Evolutionary conservation across 192 early-diverging fungal genomes (phyloP).

Genomic region (Dimargaris cristalligena): DNA sequence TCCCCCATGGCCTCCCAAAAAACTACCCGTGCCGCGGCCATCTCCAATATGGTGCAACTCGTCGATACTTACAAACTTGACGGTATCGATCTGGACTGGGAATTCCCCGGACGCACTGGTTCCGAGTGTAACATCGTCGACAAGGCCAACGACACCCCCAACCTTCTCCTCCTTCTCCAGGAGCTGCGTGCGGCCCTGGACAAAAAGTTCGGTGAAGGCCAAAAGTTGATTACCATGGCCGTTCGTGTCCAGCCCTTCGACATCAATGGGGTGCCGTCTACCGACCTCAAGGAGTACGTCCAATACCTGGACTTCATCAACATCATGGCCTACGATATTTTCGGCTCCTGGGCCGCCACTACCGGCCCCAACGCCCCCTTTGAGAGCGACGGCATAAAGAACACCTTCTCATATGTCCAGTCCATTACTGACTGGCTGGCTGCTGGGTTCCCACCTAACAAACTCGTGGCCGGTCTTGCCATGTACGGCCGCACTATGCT

Average conservation of each 20-base stretch:
- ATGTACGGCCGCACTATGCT: slow-evolving; percentile 44
- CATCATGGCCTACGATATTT: slow-evolving; percentile 51
- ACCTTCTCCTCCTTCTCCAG: slow-evolving; percentile 38
- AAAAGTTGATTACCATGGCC: slow-evolving; percentile 45
- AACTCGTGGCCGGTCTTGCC: slow-evolving; percentile 38
- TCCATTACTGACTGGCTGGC: slow-evolving; percentile 34
- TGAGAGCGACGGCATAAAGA: slow-evolving; percentile 17
- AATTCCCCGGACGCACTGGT: slow-evolving; percentile 44
- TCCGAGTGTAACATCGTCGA: slow-evolving; percentile 26
- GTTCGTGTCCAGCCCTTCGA: slow-evolving; percentile 43
- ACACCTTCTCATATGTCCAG: slow-evolving; percentile 22
- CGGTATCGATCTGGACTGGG: slow-evolving; percentile 64
- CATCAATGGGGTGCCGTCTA: slow-evolving; percentile 25
- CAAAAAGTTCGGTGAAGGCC: slow-evolving; percentile 16
- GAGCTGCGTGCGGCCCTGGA: slow-evolving; percentile 36
- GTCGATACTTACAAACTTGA: slow-evolving; percentile 36
- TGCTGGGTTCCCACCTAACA: slow-evolving; percentile 37
- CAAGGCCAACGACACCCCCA: slow-evolving; percentile 34
- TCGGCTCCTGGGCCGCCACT: slow-evolving; percentile 38
- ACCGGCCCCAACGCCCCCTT: slow-evolving; percentile 48
- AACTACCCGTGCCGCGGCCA: slow-evolving; percentile 25
- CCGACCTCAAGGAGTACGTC: slow-evolving; percentile 39
- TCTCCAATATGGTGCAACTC: slow-evolving; percentile 31
- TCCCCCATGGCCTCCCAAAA: slow-evolving; percentile 31
- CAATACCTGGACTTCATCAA: slow-evolving; percentile 43